Base-by-base conservation (phyloP, 805 yeast species). In the Yarrowia porcina region DNA sequence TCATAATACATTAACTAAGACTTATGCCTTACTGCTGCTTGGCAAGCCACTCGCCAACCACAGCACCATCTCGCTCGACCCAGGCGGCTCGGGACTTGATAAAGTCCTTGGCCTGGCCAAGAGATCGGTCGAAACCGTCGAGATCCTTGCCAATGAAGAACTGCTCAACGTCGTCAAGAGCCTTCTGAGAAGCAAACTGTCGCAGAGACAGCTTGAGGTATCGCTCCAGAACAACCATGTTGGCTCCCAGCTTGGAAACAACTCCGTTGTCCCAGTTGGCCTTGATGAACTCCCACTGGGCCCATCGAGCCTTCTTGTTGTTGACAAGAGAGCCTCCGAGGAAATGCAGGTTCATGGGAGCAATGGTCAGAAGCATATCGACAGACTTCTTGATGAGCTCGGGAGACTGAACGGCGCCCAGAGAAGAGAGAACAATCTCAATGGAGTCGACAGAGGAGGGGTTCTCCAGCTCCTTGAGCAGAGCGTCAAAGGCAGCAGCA, bases 391-490 rank as follows among this genome's bases (percentile, higher is more conserved):
- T 67, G 25, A 82, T 73, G 28, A 77, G 74, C 13, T 71, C 74
- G 10, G 70, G 67, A 30, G 77, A 75, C 36, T 74, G 66, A 20
- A 80, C 75, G 17, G 75, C 71, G 1, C 89, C 89, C 49, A 86
- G 72, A 0, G 89, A 81, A n/a, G 71, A 70, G 25, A 85, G 73
- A 0, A 87, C 84, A 57, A 81, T 75, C 71, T 86, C 90, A 60
- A 85, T 68, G 30, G 71, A 80, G 71, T 85, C 89, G 60, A 84
- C 77, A 6, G 87, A 73, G 2, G 80, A 69, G 10, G 90, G 88
- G 12, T 72, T 66, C 10, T 73, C 70, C 28, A 80, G 80, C 69
- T 85, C 86, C n/a, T 75, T 66, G 62, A 80, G 65, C 6, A 85
- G 76, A 3, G 69, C 18, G 61, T 79, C 71, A 72, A 80, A 72